A percentile compares a stretch with the other conserved stretches of the same genome.
These are phyloP conservation scores for Skeletonema menzelii DNA, from an alignment of 108 stramenopile species.

Conservation along the genomic window DNA sequence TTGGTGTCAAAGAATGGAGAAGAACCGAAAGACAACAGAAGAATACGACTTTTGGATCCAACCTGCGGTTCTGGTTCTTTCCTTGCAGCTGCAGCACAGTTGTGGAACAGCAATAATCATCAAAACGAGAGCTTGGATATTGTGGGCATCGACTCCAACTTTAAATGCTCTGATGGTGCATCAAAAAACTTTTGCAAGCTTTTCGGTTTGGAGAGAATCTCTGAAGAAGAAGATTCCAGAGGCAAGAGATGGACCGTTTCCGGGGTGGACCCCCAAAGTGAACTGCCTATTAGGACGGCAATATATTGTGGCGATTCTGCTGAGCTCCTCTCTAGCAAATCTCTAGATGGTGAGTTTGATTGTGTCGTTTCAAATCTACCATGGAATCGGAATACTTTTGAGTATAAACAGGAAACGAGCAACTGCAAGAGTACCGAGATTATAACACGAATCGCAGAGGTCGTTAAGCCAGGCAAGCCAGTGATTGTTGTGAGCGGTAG, in stretches of 20 bases:
- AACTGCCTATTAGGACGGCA: neutral
- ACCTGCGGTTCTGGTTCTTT: constrained; percentile 76
- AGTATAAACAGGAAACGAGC: neutral
- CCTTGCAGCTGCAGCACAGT: constrained; percentile 51
- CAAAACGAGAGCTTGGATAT: constrained; percentile 24
- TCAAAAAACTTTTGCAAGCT: constrained; percentile 46
- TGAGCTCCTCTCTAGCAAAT: neutral
- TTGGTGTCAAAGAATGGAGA: neutral
- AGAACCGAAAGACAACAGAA: neutral
- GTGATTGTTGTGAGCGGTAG: constrained; percentile 28
- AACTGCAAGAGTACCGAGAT: constrained; percentile 13
- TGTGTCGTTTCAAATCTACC: constrained; percentile 70
- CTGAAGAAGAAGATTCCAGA: neutral
- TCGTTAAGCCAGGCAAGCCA: constrained; percentile 13
- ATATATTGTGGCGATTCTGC: constrained; percentile 11
- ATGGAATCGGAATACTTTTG: constrained; percentile 54
- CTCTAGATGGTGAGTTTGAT: constrained; percentile 22
- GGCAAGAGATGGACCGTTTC: constrained; percentile 5
- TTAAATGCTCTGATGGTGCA: constrained; percentile 54
- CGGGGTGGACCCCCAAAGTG: neutral
- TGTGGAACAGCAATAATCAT: constrained; percentile 4
- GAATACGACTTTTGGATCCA: constrained; percentile 54
- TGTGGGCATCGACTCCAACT: constrained; percentile 62
- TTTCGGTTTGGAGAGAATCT: constrained; percentile 13
- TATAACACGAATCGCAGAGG: neutral